These are phyloP conservation scores for Priceomyces carsonii DNA, from an alignment of 805 yeast genomes.

Conservation along the genomic window DNA sequence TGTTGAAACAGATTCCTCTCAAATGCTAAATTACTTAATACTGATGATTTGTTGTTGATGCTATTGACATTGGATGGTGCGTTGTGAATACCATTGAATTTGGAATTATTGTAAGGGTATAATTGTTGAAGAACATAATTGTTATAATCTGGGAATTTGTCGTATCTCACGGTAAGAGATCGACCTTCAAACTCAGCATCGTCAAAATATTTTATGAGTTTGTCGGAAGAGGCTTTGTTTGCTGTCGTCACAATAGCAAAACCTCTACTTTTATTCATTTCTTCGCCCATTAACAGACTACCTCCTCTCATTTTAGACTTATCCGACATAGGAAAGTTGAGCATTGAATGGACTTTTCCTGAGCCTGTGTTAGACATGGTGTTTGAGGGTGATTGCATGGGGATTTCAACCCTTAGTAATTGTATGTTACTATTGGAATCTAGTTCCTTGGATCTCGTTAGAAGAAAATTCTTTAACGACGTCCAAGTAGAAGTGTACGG, in stretches of 20 bases:
- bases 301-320: neutral
- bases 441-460: constrained; percentile 20
- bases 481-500: constrained; percentile 48
- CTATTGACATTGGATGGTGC: neutral
- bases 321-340: neutral
- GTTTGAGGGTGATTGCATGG: constrained; percentile 27
- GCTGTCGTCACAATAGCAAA: constrained; percentile 64
- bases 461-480: constrained; percentile 29
- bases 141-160: constrained; percentile 48
- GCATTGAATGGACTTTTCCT: neutral
- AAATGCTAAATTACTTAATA: constrained; percentile 27
- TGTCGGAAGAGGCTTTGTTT: constrained; percentile 45
- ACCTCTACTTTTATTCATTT: constrained; percentile 42
- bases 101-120: constrained; percentile 10
- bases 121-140: constrained; percentile 28
- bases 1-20: constrained; percentile 34
- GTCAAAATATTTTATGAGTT: constrained; percentile 52
- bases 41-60: constrained; percentile 7
- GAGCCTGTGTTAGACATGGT: constrained; percentile 2
- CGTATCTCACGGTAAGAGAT: constrained; percentile 59
- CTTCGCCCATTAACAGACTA: neutral
- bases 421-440: constrained; percentile 27
- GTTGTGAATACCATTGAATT: neutral
- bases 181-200: constrained; percentile 60
- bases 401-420: constrained; percentile 41